A percentile compares a stretch with the other conserved stretches of the same genome.
Conservation (phyloP, 2,329 filamentous ascomycete genomes). For the Aspergillus glaucus region DNA sequence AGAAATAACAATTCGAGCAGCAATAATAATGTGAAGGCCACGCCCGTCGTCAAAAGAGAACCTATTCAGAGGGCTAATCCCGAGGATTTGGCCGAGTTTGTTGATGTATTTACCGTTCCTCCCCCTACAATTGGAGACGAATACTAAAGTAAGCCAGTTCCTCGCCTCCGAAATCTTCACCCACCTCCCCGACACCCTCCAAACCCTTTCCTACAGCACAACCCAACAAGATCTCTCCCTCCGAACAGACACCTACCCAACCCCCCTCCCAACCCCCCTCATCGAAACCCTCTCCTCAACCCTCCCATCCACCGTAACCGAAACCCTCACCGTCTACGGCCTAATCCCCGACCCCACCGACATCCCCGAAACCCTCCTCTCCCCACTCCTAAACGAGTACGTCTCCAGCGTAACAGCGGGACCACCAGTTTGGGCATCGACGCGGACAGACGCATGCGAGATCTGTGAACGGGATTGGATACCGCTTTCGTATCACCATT, state of each 20-base stretch:
- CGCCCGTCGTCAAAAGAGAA: background rate
- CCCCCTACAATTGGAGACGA: background rate
- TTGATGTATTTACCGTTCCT: conserved; percentile 47
- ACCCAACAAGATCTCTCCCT: conserved; percentile 48
- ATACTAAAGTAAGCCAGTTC: conserved; percentile 45
- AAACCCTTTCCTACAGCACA: conserved; percentile 54
- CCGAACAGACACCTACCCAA: conserved; percentile 48
- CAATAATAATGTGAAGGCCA: background rate
- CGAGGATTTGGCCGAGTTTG: conserved; percentile 71
- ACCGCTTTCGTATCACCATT: conserved; percentile 73
- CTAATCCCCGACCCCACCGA: conserved; percentile 49
- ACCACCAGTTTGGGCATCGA: conserved; percentile 58
- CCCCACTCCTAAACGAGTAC: conserved; percentile 59
- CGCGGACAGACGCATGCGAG: conserved; percentile 60
- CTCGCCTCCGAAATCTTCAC: conserved; percentile 64
- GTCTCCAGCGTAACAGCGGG: conserved; percentile 51
- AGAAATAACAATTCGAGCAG: conserved; percentile 3
- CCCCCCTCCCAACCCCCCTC: conserved; percentile 50
- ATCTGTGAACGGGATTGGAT: conserved; percentile 71
- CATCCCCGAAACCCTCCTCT: conserved; percentile 49
- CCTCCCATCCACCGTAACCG: conserved; percentile 56
- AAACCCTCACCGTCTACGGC: conserved; percentile 62
- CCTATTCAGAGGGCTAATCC: conserved; percentile 36
- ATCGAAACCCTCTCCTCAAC: conserved; percentile 47
- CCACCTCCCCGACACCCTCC: conserved; percentile 56